A percentile compares a stretch with the other conserved stretches of the same genome.
Evolutionary conservation across 768 basidiomycete species (phyloP).

Genomic region (Tulasnella sp.): DNA sequence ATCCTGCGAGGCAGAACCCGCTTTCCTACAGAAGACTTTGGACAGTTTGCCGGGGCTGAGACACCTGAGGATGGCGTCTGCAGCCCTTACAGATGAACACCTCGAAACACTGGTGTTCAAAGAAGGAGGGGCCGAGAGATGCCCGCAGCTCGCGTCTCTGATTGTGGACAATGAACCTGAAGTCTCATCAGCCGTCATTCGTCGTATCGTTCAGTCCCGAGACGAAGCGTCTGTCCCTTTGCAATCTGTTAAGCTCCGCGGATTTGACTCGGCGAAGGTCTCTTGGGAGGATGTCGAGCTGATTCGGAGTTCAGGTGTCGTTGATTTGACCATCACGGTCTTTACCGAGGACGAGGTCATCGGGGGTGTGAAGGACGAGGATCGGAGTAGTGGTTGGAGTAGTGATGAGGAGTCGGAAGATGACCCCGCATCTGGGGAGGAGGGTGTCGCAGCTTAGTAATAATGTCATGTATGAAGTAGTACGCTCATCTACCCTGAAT

Average conservation of each 20-base stretch:
- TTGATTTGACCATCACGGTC: too few relatives aligned
- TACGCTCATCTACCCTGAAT: too few relatives aligned
- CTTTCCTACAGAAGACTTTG: neutral
- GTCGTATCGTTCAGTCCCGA: neutral
- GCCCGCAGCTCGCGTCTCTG: neutral
- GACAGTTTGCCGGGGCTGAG: neutral
- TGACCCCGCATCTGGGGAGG: too few relatives aligned
- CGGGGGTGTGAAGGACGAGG: too few relatives aligned
- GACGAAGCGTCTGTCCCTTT: neutral
- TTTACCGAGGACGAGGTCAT: too few relatives aligned
- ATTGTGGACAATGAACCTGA: neutral
- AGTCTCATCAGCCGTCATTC: neutral
- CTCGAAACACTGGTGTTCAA: neutral
- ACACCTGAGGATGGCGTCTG: neutral
- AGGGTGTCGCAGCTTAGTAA: too few relatives aligned
- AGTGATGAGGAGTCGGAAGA: too few relatives aligned
- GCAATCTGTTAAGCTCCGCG: neutral
- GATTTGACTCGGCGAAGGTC: neutral
- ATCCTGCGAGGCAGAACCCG: neutral
- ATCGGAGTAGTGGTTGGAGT: too few relatives aligned
- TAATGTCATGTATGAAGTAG: too few relatives aligned
- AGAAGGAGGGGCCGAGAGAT: neutral
- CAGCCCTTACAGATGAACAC: neutral
- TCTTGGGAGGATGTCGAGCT: too few relatives aligned
- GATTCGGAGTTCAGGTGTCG: too few relatives aligned